Base-by-base conservation (phyloP, 148 eudicot species). In the Diospyros lotus region DNA sequence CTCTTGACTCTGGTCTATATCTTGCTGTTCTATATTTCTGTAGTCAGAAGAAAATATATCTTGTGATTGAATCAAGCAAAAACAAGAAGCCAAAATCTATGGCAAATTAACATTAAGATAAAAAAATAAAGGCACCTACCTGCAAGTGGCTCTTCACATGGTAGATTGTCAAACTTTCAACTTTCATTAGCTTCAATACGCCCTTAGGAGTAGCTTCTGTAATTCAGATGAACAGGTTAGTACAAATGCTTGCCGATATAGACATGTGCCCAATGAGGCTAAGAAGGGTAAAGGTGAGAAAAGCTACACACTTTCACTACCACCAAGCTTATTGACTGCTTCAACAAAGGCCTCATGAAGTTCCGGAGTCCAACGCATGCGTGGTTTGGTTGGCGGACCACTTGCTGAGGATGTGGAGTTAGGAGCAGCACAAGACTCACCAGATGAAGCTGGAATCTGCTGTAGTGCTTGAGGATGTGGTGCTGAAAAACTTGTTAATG, bases 291-390 rank as follows among this genome's bases (percentile, higher is more conserved):
- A 15, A 68, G 11, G 59, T 53, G 66, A 74, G 39, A 40, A 48
- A 38, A 40, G 60, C 4, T 41, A 77, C 82, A 68, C 84, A 91
- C 93, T 86, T 91, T 91, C 90, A 77, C 93, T 77, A 66, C 98
- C 98, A 76, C 98, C 98, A 69, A 94, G 97, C 86, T 87, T 94
- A 78, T 76, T 81, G 80, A 94, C 98, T 69, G 98, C 93, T 76
- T 87, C 96, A 71, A 94, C 94, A 82, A 94, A 94, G 64, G 96
- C 89, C 66, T 92, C 96, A 75, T 94, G 97, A 77, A 94, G 91
- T 82, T 94, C 98, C 12, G 97, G 98, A 9, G 97, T 92, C 98
- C 98, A 94, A 14, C 98, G 95, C 98, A 94, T 94, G 65, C 98
- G 97, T 54, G 89, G 79, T 78, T 91, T 94, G 72, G 83, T 69